These are phyloP conservation scores for Mayamaea pseudoterrestris DNA, from an alignment of 108 stramenopile genomes.

Conservation along the genomic window DNA sequence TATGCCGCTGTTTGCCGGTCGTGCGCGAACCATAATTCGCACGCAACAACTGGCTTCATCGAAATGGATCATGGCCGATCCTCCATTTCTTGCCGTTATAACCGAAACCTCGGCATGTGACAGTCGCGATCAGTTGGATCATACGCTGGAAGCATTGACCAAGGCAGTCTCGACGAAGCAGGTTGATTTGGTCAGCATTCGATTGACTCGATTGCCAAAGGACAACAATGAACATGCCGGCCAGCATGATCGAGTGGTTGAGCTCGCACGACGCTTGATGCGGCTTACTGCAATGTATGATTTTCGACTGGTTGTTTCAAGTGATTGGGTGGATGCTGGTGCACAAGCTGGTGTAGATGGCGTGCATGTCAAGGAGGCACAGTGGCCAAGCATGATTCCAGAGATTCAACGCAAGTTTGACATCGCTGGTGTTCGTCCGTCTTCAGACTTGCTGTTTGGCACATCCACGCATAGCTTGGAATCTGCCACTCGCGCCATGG, in stretches of 20 bases:
- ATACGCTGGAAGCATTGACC: conserved; percentile 35
- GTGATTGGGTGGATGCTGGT: conserved; percentile 39
- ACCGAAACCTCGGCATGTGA: conserved; percentile 67
- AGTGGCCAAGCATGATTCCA: no score
- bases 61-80: no score
- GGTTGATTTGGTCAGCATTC: conserved; percentile 41
- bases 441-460: conserved; percentile 26
- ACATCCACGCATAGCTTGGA: conserved; percentile 57
- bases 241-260: conserved; percentile 7
- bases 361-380: conserved; percentile 66
- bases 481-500: conserved; percentile 49
- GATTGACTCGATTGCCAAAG: conserved; percentile 14
- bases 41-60: no score
- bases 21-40: no score
- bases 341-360: conserved; percentile 35
- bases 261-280: conserved; percentile 23
- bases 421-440: conserved; percentile 41
- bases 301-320: conserved; percentile 45
- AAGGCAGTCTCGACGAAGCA: conserved; percentile 22
- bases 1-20: no score
- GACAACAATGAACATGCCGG: conserved; percentile 4
- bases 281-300: conserved; percentile 6
- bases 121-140: conserved; percentile 21
- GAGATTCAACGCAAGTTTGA: no score
- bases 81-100: conserved; percentile 54